Evolutionary conservation across 352 stramenopile genomes (phyloP).

Genomic region (Globisporangium alternatum): DNA sequence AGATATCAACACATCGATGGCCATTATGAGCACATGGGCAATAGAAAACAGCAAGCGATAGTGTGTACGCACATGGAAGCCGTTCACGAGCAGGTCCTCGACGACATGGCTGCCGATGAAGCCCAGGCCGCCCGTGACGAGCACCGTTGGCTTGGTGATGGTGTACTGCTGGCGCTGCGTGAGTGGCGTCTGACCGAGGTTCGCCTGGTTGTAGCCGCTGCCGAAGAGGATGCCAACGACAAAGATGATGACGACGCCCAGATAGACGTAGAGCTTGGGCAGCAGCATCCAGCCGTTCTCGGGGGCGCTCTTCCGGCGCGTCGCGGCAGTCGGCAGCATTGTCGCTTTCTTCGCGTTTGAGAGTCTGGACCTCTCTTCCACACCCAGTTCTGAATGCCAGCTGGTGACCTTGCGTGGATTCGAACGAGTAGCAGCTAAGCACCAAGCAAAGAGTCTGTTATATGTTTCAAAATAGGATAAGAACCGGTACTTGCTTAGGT

Average conservation of each 20-base stretch:
- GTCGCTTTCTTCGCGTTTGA: not conserved
- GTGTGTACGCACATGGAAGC: slow-evolving; percentile 54
- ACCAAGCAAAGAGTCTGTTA: too few relatives aligned
- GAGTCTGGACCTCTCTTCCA: too few relatives aligned
- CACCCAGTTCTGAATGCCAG: too few relatives aligned
- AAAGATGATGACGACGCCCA: slow-evolving; percentile 64
- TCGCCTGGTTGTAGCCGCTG: slow-evolving; percentile 53
- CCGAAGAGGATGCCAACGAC: slow-evolving; percentile 62
- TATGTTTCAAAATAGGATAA: too few relatives aligned
- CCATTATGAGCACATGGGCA: not conserved
- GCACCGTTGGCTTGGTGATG: slow-evolving; percentile 51
- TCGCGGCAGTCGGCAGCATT: slow-evolving; percentile 29
- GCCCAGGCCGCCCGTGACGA: slow-evolving; percentile 77
- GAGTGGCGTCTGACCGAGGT: slow-evolving; percentile 22
- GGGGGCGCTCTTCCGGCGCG: slow-evolving; percentile 23
- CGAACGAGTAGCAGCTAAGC: too few relatives aligned
- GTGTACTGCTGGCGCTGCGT: slow-evolving; percentile 23
- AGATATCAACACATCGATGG: not conserved
- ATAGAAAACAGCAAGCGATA: not conserved
- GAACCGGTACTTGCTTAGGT: too few relatives aligned
- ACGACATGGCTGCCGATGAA: slow-evolving; percentile 88
- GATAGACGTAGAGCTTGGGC: slow-evolving; percentile 67
- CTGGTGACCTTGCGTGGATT: too few relatives aligned
- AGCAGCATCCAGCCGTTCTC: slow-evolving; percentile 74
- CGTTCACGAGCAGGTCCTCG: slow-evolving; percentile 70